These are phyloP conservation scores for Mayamaea pseudoterrestris DNA, from an alignment of 108 stramenopile species.

Conservation along the genomic window DNA sequence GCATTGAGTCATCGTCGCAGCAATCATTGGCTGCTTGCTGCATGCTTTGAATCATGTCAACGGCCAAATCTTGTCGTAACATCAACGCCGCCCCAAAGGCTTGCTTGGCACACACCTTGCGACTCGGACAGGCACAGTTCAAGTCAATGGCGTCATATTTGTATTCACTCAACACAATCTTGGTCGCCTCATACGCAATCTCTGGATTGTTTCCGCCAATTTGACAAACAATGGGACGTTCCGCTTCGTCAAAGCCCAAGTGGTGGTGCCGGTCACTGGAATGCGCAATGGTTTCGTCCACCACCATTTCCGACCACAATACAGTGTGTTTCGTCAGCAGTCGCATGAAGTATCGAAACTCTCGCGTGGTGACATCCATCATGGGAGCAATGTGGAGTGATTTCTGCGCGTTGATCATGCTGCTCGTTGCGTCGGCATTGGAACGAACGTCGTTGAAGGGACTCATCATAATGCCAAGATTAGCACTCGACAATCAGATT, in stretches of 20 bases:
- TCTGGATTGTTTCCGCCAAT: constrained; percentile 48
- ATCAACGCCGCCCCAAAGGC: constrained; percentile 47
- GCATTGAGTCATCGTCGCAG: not conserved
- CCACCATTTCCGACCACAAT: constrained; percentile 70
- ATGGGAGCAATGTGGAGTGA: constrained; percentile 74
- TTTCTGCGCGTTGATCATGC: too few species aligned
- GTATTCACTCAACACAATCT: constrained; percentile 19
- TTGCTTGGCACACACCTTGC: constrained; percentile 28
- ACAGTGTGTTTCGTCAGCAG: constrained; percentile 40
- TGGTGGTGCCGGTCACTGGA: constrained; percentile 13
- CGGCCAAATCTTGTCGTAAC: constrained; percentile 12
- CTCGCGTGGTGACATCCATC: constrained; percentile 53
- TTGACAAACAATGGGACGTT: constrained; percentile 55
- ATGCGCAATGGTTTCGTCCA: constrained; percentile 47
- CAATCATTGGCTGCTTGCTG: not conserved
- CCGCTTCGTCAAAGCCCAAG: constrained; percentile 29
- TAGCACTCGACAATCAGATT: too few species aligned
- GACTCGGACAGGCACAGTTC: constrained; percentile 64
- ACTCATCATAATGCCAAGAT: too few species aligned
- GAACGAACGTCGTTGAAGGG: too few species aligned
- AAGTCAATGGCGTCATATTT: constrained; percentile 64
- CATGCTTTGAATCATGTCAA: not conserved
- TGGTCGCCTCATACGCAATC: constrained; percentile 23
- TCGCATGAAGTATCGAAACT: constrained; percentile 56
- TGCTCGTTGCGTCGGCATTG: too few species aligned